Evolutionary conservation across 1,139 yeast genomes (phyloP).

Genomic region (Yamadazyma atlantica): DNA sequence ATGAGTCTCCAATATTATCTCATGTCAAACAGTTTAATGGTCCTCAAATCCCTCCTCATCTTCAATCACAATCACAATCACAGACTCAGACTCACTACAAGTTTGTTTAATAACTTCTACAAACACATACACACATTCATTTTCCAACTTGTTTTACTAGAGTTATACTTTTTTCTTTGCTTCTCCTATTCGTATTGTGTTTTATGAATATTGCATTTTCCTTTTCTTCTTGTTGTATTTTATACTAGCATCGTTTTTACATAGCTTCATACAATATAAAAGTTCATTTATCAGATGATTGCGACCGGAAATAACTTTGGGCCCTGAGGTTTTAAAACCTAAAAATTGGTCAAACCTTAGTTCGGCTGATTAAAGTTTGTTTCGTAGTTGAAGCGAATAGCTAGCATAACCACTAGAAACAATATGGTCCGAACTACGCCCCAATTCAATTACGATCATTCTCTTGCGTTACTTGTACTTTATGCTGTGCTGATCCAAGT

Average conservation of each 20-base stretch:
- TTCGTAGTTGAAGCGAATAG: too few species aligned
- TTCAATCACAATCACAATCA: not conserved
- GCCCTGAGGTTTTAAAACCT: too few species aligned
- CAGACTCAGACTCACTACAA: constrained; percentile 5
- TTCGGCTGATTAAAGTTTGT: too few species aligned
- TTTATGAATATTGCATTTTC: not conserved
- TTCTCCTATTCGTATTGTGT: not conserved
- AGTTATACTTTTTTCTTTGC: not conserved
- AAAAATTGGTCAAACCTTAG: too few species aligned
- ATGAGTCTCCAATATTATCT: constrained; percentile 24
- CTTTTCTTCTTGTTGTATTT: constrained; percentile 1
- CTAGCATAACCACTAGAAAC: too few species aligned
- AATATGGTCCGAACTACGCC: too few species aligned
- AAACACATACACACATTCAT: not conserved
- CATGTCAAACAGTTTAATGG: constrained; percentile 7
- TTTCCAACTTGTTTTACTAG: constrained; percentile 1
- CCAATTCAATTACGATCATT: too few species aligned
- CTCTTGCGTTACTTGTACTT: too few species aligned
- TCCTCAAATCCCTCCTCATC: not conserved
- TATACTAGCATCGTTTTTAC: not conserved
- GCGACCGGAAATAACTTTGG: too few species aligned
- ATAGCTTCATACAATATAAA: not conserved
- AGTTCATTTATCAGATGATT: too few species aligned
- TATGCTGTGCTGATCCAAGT: too few species aligned
- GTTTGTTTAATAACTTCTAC: constrained; percentile 6